Evolutionary conservation across 176 grass and related monocot species (phyloP), one percentile per base, ranked within the genome.

Genomic region (Otatea glauca): DNA sequence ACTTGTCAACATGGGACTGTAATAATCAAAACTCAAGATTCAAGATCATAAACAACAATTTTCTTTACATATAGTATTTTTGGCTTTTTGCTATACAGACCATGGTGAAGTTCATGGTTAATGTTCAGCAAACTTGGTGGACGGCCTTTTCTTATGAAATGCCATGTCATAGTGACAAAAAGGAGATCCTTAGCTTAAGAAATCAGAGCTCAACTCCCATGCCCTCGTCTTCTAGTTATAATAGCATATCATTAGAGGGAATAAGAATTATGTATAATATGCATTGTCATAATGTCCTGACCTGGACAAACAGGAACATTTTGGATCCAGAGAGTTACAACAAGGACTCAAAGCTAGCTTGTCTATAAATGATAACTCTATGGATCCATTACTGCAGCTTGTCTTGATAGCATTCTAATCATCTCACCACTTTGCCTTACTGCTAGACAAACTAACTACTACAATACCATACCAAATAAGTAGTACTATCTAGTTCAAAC

Each of bases 341-440:
- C 65, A 58, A 73, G 59, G 65, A 78, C 17, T 67, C 21, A 60
- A 86, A 24, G 41, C 44, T 71, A 89, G 56, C 32, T 70, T 76
- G 45, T 17, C 16, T 32, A 73, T 16, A 81, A 53, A 70, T 59
- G 49, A 6, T 42, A 72, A 20, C 47, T 59, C 48, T 58, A 83
- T 0, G 17, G n/a, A 74, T 74, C 27, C 39, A 83, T 39, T 39
- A 37, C 78, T 72, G 65, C 44, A 38, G 55, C 37, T 86, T 66
- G 45, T 50, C 58, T 70, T 54, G 44, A 72, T 65, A 78, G 55
- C 16, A 42, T 8, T 21, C 43, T 64, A 83, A 83, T 43, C 65
- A 79, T 73, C 35, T 21, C n/a, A 79, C 59, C 41, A 0, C 21
- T 59, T 79, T 60, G 67, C 38, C 61, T 68, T 79, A 74, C 17